phyloP scores from a whole-genome alignment of 495 filamentous ascomycete species.

The Niebla homalea region DNA sequence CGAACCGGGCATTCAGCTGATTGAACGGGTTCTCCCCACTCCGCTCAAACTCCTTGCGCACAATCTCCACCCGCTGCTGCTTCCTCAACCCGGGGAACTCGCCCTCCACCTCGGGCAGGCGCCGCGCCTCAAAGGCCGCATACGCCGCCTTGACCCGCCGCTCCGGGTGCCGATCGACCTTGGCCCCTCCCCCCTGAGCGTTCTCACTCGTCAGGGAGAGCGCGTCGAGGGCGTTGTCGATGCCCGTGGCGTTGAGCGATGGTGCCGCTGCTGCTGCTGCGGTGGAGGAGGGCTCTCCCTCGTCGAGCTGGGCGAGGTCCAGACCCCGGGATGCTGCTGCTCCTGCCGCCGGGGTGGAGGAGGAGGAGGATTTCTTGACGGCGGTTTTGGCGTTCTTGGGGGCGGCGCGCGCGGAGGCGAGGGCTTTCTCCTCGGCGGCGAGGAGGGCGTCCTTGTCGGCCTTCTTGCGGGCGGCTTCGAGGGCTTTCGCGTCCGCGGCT shows the following conservation, averaged over 20 bases:
- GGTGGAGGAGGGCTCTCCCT: constrained; percentile 28
- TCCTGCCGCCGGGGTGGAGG: no score
- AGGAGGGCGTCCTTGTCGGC: constrained; percentile 72
- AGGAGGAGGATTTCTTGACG: constrained; percentile 21
- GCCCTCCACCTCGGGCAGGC: constrained; percentile 68
- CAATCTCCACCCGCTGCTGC: constrained; percentile 65
- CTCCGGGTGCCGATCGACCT: constrained; percentile 80
- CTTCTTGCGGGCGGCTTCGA: constrained; percentile 74
- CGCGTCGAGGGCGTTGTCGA: constrained; percentile 83
- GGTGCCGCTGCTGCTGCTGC: constrained; percentile 28
- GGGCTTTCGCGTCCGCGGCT: constrained; percentile 71
- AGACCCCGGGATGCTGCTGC: constrained; percentile 34
- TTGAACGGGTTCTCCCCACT: constrained; percentile 90
- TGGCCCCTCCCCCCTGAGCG: no score
- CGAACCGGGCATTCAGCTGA: constrained; percentile 56
- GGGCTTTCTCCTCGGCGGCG: constrained; percentile 69
- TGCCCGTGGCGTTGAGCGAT: constrained; percentile 65
- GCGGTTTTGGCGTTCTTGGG: constrained; percentile 53
- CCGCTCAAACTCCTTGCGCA: constrained; percentile 83
- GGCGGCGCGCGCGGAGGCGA: constrained; percentile 28
- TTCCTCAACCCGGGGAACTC: constrained; percentile 66
- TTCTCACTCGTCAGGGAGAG: constrained; percentile 48
- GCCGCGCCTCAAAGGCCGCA: constrained; percentile 70
- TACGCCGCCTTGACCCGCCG: constrained; percentile 77
- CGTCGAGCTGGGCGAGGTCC: constrained; percentile 57